These are phyloP conservation scores for Xylaria palmicola DNA, from an alignment of 495 filamentous ascomycete species.

Conservation along the genomic window DNA sequence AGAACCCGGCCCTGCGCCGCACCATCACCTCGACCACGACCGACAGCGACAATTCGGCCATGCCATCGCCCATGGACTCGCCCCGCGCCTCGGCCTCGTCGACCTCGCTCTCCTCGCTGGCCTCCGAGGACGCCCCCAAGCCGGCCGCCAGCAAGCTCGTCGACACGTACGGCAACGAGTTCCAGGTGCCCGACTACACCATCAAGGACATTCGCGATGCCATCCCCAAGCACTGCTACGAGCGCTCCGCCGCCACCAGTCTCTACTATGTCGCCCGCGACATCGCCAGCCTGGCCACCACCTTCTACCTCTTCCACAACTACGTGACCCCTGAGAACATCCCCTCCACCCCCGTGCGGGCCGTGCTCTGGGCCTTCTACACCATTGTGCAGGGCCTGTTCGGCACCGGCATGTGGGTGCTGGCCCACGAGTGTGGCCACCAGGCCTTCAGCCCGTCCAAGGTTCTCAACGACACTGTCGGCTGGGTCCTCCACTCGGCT, in stretches of 20 bases:
- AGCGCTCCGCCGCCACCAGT: conserved; percentile 63
- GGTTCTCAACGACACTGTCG: conserved; percentile 79
- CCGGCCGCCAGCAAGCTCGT: conserved; percentile 55
- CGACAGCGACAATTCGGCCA: conserved; percentile 53
- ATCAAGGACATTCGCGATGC: conserved; percentile 80
- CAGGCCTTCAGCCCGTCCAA: conserved; percentile 81
- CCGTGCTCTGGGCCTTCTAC: conserved; percentile 65
- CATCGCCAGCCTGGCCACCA: conserved; percentile 57
- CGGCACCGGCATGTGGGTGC: conserved; percentile 78
- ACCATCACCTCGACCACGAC: conserved; percentile 34
- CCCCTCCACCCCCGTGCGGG: conserved; percentile 57
- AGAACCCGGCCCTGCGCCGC: conserved; percentile 41
- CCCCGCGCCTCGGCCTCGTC: conserved; percentile 78
- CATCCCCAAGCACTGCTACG: conserved; percentile 79
- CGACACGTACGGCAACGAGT: conserved; percentile 73
- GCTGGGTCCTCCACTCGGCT: conserved; percentile 79
- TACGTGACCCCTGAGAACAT: conserved; percentile 59
- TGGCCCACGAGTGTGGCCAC: conserved; percentile 88
- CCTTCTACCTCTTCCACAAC: conserved; percentile 67
- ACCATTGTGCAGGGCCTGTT: conserved; percentile 73
- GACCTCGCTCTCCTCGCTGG: conserved; percentile 88
- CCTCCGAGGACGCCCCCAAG: conserved; percentile 50
- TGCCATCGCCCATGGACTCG: conserved; percentile 65
- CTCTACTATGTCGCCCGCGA: conserved; percentile 71
- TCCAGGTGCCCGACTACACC: conserved; percentile 71